A percentile compares a stretch with the other conserved stretches of the same genome.
Evolutionary conservation across 1,139 yeast species (phyloP).

Genomic region (Pichia cactophila): DNA sequence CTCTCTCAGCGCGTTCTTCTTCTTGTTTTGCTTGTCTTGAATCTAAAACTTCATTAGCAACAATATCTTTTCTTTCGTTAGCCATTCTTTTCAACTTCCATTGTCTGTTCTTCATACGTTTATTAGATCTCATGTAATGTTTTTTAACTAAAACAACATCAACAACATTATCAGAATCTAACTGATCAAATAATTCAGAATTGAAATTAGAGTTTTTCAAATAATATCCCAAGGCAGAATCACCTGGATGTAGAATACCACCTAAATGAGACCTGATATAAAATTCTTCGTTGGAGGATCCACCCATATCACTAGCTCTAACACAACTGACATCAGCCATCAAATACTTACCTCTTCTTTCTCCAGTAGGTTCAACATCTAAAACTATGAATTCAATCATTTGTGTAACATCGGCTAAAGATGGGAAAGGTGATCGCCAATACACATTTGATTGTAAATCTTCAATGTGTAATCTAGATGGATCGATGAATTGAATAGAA

Average conservation of each 20-base stretch:
- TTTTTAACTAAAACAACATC: conserved; percentile 92
- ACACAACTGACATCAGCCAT: conserved; percentile 88
- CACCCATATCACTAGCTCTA: conserved; percentile 78
- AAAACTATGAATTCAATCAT: conserved; percentile 83
- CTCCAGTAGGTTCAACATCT: conserved; percentile 92
- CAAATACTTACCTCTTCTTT: conserved; percentile 70
- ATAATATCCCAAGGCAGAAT: conserved; percentile 86
- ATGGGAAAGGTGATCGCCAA: conserved; percentile 81
- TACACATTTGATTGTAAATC: conserved; percentile 70
- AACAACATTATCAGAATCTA: conserved; percentile 60
- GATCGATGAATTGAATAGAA: conserved; percentile 79
- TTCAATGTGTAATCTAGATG: conserved; percentile 70
- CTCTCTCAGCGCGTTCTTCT: conserved; percentile 87
- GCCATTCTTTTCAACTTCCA: conserved; percentile 99
- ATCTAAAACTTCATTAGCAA: conserved; percentile 51
- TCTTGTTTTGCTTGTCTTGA: conserved; percentile 72
- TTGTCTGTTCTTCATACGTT: conserved; percentile 70
- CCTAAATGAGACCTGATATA: conserved; percentile 88
- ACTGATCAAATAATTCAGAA: conserved; percentile 72
- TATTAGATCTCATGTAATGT: conserved; percentile 71
- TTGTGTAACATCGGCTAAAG: conserved; percentile 71
- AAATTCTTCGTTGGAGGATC: conserved; percentile 63
- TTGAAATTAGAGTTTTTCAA: conserved; percentile 79
- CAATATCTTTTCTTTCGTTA: conserved; percentile 81
- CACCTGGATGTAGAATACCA: conserved; percentile 92